Percentiles rank a stretch among this genome's conserved stretches.
phyloP scores from a whole-genome alignment of 169 alveolate genomes.

The Cryptosporidium viatorum region DNA sequence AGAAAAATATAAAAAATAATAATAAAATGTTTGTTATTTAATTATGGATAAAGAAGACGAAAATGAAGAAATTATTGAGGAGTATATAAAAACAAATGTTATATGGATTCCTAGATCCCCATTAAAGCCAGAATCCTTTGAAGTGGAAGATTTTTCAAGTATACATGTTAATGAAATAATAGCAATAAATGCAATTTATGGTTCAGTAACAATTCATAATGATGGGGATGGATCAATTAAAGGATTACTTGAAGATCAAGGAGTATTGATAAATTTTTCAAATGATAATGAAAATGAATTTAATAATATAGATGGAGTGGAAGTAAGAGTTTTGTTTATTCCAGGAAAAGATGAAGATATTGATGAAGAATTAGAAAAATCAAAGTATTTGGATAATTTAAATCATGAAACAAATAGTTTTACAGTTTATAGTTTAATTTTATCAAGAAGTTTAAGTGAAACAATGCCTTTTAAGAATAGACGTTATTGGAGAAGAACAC shows the following conservation, averaged over 20 bases:
- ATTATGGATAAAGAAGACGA: slow-evolving; percentile 3
- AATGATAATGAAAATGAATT: not conserved
- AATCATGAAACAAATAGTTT: slow-evolving; percentile 19
- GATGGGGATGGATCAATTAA: not conserved
- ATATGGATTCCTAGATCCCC: slow-evolving; percentile 37
- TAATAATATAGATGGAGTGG: slow-evolving; percentile 19
- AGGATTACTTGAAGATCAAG: not conserved
- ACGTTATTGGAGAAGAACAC: slow-evolving; percentile 64
- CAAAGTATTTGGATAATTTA: not conserved
- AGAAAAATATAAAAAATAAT: not conserved
- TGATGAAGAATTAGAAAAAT: not conserved
- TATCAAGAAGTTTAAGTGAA: slow-evolving; percentile 45
- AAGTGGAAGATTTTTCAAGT: slow-evolving; percentile 11
- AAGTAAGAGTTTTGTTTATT: slow-evolving; percentile 14
- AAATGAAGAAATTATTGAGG: slow-evolving; percentile 3
- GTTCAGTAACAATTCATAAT: slow-evolving; percentile 25
- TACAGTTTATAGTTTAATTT: slow-evolving; percentile 40
- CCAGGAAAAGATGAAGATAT: slow-evolving; percentile 23
- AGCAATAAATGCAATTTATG: slow-evolving; percentile 72
- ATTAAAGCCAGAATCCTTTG: not conserved
- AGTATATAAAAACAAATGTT: not conserved
- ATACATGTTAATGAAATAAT: slow-evolving; percentile 46
- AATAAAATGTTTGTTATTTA: not conserved
- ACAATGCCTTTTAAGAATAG: slow-evolving; percentile 60
- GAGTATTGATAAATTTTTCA: not conserved